phyloP scores from a whole-genome alignment of 2,329 filamentous ascomycete genomes.

The Madurella fahalii region DNA sequence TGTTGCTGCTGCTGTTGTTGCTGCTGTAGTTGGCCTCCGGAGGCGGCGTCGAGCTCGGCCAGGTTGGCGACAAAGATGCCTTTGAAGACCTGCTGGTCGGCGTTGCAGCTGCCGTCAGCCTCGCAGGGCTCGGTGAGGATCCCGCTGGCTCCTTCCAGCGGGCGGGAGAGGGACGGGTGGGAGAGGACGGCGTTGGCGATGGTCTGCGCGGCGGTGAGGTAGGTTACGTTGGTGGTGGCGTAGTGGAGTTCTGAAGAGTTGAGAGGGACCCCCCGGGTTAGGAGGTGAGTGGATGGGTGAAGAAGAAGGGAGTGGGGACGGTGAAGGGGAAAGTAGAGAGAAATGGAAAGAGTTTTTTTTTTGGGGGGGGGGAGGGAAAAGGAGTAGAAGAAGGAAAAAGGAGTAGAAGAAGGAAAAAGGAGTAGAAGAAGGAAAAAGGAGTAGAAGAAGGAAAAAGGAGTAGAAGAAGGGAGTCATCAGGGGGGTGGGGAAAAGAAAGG shows the following conservation, averaged over 20 bases:
- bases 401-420: too few species aligned
- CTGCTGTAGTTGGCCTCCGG: not conserved
- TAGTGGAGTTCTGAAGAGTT: constrained; percentile 40
- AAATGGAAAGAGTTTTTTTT: too few species aligned
- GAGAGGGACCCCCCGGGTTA: not conserved
- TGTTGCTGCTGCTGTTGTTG: not conserved
- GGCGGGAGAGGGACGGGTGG: constrained; percentile 26
- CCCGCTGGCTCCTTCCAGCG: constrained; percentile 41
- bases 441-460: too few species aligned
- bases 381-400: too few species aligned
- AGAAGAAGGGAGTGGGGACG: not conserved
- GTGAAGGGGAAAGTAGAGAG: not conserved
- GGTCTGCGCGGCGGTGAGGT: constrained; percentile 39
- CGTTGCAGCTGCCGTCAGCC: constrained; percentile 44
- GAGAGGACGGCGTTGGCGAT: constrained; percentile 54
- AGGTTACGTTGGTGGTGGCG: constrained; percentile 40
- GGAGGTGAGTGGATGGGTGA: not conserved
- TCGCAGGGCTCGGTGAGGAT: constrained; percentile 50
- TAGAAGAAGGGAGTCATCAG: too few species aligned
- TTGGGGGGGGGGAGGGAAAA: too few species aligned
- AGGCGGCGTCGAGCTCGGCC: constrained; percentile 46
- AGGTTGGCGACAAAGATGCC: constrained; percentile 66
- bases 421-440: too few species aligned
- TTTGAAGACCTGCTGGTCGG: constrained; percentile 59
- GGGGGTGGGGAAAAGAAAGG: too few species aligned